Percentiles rank a stretch among this genome's conserved stretches.
phyloP scores from a whole-genome alignment of 1,139 yeast species.

The Taphrina deformans region DNA sequence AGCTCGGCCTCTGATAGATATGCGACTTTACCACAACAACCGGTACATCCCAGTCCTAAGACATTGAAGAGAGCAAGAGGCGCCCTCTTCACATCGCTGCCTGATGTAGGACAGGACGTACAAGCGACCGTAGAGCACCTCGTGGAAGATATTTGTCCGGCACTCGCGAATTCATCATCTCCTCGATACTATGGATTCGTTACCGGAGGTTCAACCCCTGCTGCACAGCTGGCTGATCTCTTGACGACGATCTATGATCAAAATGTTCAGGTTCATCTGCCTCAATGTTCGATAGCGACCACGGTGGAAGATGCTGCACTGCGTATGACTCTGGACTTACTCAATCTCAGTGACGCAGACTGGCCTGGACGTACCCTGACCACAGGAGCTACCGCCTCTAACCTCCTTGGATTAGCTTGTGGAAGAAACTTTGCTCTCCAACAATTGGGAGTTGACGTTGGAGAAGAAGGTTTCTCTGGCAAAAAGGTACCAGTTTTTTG shows the following conservation, averaged over 20 bases:
- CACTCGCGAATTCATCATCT: background rate
- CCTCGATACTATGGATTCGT: slow-evolving; percentile 16
- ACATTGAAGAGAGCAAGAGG: background rate
- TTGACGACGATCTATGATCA: slow-evolving; percentile 5
- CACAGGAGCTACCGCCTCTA: slow-evolving; percentile 15
- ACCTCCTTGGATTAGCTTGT: slow-evolving; percentile 19
- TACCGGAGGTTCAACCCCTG: slow-evolving; percentile 16
- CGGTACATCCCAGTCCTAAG: slow-evolving; percentile 1
- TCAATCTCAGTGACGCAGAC: background rate
- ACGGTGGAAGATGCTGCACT: slow-evolving; percentile 18
- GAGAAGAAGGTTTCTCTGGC: slow-evolving; percentile 4
- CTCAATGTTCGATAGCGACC: slow-evolving; percentile 4
- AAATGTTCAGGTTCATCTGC: slow-evolving; percentile 15
- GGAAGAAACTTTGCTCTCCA: background rate
- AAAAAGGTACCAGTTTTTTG: background rate
- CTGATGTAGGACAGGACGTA: background rate
- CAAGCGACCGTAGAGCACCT: background rate
- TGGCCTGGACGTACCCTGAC: slow-evolving; percentile 20
- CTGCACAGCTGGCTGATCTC: slow-evolving; percentile 17
- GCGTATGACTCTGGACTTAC: background rate
- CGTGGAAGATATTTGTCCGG: slow-evolving; percentile 9
- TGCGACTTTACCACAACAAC: background rate
- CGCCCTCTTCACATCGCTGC: background rate
- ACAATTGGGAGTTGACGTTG: background rate
- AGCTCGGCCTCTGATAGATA: background rate